Percentiles rank a stretch among this genome's conserved stretches.
Conservation (phyloP, 2,329 filamentous ascomycete genomes). For the Drechslerella stenobrocha region DNA sequence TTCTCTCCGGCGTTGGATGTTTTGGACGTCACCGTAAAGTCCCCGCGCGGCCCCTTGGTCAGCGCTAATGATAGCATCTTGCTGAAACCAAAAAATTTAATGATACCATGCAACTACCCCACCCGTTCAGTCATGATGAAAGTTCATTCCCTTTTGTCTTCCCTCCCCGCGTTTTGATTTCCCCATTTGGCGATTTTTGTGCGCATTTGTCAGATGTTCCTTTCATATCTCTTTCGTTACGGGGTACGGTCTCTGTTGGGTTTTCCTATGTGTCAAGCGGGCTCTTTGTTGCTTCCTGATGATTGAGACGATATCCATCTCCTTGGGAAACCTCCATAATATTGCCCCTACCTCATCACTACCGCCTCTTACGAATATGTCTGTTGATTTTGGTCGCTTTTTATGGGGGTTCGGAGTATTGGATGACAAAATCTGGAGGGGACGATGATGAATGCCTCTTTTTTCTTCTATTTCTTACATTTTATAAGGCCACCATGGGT, state of each 20-base stretch:
- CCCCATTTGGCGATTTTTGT: background rate
- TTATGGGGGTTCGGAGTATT: slow-evolving; percentile 8
- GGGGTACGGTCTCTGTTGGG: background rate
- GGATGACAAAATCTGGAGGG: background rate
- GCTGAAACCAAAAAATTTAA: background rate
- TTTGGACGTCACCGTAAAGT: background rate
- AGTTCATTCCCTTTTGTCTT: background rate
- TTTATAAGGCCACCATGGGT: background rate
- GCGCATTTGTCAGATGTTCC: background rate
- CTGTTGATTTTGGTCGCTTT: background rate
- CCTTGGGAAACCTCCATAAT: background rate
- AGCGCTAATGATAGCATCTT: background rate
- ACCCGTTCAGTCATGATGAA: background rate
- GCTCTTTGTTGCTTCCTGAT: background rate
- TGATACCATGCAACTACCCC: slow-evolving; percentile 4
- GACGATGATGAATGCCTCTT: background rate
- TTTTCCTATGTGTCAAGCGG: slow-evolving; percentile 5
- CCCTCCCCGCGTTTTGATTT: background rate
- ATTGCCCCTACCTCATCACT: background rate
- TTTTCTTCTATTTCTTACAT: background rate
- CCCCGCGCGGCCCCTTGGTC: background rate
- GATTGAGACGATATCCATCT: background rate
- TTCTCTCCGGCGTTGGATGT: background rate
- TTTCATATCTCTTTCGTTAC: background rate
- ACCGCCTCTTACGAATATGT: background rate